Conservation (phyloP, 345 rosid species). For the Conringia planisiliqua region DNA sequence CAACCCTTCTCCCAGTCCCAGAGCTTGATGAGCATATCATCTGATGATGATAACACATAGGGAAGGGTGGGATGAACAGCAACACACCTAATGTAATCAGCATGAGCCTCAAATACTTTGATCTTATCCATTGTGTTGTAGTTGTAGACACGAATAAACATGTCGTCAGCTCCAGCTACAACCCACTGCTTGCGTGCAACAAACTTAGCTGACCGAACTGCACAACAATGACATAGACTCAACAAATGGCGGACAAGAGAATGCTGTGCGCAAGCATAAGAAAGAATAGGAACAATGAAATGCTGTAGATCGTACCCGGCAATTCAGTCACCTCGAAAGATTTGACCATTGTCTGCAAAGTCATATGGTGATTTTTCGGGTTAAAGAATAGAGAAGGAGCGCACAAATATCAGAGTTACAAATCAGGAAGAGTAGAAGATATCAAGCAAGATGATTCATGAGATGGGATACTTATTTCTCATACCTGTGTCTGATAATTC, state of each 20-base stretch:
- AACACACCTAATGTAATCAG: conserved; percentile 78
- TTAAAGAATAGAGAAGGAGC: conserved; percentile 10
- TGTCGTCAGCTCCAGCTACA: conserved; percentile 84
- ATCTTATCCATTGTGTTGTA: conserved; percentile 72
- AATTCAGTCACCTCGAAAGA: conserved; percentile 81
- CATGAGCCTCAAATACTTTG: conserved; percentile 79
- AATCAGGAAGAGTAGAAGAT: background rate
- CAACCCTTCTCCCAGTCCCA: conserved; percentile 94
- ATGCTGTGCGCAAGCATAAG: background rate
- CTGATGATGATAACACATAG: conserved; percentile 65
- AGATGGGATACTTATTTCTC: background rate
- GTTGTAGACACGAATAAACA: conserved; percentile 74
- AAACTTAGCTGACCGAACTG: conserved; percentile 96
- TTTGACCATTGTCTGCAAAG: conserved; percentile 66
- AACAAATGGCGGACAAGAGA: conserved; percentile 8
- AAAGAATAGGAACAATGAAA: background rate
- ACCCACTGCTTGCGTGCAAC: conserved; percentile 78
- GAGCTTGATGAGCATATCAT: conserved; percentile 81
- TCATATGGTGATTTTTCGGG: conserved; percentile 13
- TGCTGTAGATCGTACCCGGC: conserved; percentile 54
- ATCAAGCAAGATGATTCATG: background rate
- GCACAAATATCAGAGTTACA: too few relatives aligned
- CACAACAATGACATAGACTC: conserved; percentile 21
- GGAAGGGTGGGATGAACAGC: conserved; percentile 76
- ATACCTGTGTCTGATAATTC: conserved; percentile 85